These are phyloP conservation scores for Aspergillus nidulans DNA, from an alignment of 495 filamentous ascomycete genomes.

Conservation along the genomic window DNA sequence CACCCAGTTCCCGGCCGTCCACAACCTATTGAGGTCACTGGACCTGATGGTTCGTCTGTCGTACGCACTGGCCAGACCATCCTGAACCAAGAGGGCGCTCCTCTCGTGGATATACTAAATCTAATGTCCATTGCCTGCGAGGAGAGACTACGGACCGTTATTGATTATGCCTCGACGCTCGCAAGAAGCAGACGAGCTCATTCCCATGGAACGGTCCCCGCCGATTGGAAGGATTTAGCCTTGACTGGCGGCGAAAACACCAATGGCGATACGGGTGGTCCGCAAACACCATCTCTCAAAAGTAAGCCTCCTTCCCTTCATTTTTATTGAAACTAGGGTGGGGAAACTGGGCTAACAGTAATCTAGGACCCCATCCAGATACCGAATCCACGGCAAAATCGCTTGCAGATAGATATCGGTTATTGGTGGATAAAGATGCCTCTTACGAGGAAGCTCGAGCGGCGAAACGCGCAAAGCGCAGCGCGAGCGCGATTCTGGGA, in stretches of 20 bases:
- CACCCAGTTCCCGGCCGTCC: conserved; percentile 46
- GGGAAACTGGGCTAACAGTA: conserved; percentile 9
- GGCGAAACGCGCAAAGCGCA: conserved; percentile 46
- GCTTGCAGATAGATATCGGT: conserved; percentile 32
- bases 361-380: conserved; percentile 33
- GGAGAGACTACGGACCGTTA: conserved; percentile 60
- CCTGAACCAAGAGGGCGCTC: conserved; percentile 61
- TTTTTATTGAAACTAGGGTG: too few species aligned
- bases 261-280: conserved; percentile 32
- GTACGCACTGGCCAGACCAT: conserved; percentile 55
- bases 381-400: conserved; percentile 19
- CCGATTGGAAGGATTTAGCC: conserved; percentile 65
- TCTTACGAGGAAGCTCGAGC: conserved; percentile 49
- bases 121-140: conserved; percentile 72
- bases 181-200: conserved; percentile 61
- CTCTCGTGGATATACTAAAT: conserved; percentile 68
- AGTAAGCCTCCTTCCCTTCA: conserved; percentile 40
- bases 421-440: conserved; percentile 31
- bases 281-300: conserved; percentile 54
- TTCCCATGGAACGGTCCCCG: conserved; percentile 67
- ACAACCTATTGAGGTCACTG: conserved; percentile 50
- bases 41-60: conserved; percentile 51
- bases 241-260: conserved; percentile 32
- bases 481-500: conserved; percentile 38
- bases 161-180: conserved; percentile 66